Evolutionary conservation across 306 rosid species (phyloP).

Genomic region (Vigna unguiculata): DNA sequence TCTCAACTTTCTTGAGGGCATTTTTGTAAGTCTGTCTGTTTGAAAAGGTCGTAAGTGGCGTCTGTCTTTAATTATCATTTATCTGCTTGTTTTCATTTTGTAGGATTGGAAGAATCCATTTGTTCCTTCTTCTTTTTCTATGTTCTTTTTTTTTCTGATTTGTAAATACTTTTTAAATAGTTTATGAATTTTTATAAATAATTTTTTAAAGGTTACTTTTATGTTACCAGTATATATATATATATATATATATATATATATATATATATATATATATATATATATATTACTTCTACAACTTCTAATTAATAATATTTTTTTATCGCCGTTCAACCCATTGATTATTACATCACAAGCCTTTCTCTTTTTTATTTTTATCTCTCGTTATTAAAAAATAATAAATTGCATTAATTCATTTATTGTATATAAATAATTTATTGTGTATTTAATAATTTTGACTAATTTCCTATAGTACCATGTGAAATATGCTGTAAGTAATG

Average conservation of each 20-base stretch:
- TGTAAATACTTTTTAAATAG: neutral
- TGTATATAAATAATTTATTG: neutral
- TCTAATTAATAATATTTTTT: neutral
- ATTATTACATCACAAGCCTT: neutral
- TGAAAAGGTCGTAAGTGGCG: constrained; percentile 4
- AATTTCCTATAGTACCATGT: too few species aligned
- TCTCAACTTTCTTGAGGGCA: neutral
- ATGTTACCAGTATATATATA: neutral
- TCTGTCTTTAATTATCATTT: neutral
- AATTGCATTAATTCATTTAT: neutral
- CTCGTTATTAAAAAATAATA: neutral
- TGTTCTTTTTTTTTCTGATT: neutral
- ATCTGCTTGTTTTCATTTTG: neutral
- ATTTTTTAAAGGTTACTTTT: neutral
- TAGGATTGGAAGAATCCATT: neutral
- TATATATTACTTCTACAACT: neutral
- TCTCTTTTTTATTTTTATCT: neutral
- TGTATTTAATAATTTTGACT: too few species aligned
- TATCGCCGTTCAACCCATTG: neutral
- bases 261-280: neutral
- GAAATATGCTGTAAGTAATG: too few species aligned
- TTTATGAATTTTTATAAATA: neutral
- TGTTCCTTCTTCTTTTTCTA: neutral
- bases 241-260: neutral
- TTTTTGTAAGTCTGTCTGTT: neutral